Percentiles rank a stretch among this genome's conserved stretches.
phyloP scores from a whole-genome alignment of 441 rosid genomes.

The Corymbia calophylla region DNA sequence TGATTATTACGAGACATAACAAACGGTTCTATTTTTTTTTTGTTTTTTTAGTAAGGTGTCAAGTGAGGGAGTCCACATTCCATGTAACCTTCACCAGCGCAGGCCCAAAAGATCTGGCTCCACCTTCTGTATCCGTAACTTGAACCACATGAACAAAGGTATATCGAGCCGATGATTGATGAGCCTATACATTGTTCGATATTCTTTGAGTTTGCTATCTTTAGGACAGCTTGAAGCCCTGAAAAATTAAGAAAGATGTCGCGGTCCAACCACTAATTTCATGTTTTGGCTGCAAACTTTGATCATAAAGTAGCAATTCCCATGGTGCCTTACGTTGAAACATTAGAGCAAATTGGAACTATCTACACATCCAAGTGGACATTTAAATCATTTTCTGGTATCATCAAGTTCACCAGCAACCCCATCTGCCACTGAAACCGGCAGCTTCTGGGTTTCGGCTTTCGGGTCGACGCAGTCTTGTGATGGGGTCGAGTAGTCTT shows the following conservation, averaged over 20 bases:
- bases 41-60: neutral
- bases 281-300: neutral
- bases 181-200: neutral
- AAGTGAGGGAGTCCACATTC: neutral
- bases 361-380: neutral
- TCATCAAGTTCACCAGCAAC: neutral
- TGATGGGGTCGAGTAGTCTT: constrained; percentile 24
- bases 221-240: neutral
- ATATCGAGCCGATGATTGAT: neutral
- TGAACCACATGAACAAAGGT: neutral
- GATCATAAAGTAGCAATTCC: neutral
- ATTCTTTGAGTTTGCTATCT: too few relatives aligned
- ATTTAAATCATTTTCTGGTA: neutral
- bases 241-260: neutral
- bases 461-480: neutral
- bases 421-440: neutral
- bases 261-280: neutral
- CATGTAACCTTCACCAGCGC: neutral
- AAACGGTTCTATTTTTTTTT: neutral
- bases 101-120: neutral
- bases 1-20: neutral
- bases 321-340: neutral
- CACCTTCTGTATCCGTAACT: neutral
- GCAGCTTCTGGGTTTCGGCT: neutral
- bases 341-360: neutral